Base-by-base conservation (phyloP, 78 protist species). In the Emiliania huxleyi region DNA sequence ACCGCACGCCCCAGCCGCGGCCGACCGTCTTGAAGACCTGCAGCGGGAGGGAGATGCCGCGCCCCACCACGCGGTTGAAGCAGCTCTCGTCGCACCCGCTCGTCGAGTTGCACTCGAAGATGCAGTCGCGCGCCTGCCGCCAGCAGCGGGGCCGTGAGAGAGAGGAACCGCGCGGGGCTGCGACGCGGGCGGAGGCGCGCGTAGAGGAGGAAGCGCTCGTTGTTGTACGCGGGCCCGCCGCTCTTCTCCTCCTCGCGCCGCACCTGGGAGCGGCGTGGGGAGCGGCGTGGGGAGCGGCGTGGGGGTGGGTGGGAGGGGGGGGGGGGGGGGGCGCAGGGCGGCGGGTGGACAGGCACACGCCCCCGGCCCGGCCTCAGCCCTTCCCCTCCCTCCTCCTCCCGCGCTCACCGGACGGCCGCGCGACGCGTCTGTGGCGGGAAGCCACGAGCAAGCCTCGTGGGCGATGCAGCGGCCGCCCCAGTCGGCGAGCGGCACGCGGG, bases 1-100 rank as follows among this genome's bases (percentile, higher is more conserved):
- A 55, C 26, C 97, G 89, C 44, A 93, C 90, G 42, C 95, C 95
- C 97, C 97, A 96, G 4, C 97, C 97, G 3, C 91, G 92, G 12
- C 43, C 19, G 0, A 0, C 25, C 0, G 97, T 90, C 93, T 92
- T 95, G 93, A 92, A 94, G 21, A 95, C 85, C n/a, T 77, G 85
- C 85, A 77, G 85, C 46, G 44, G 48, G 23, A 33, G 35, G 35
- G 29, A 22, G 35, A 77, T 33, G 85, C 85, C 85, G 5, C 46
- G 44, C 35, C 85, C 85, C 26, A 77, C 85, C 15, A 77, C 85
- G 85, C 85, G 85, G 85, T 77, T 77, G 48, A 4, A 21, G 85
- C 85, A 77, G 85, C n/a, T 6, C 33, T 2, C 18, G 48, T 6
- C 44, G 46, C 85, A 77, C 35, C 35, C 6, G 42, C 33, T 40